phyloP scores from a whole-genome alignment of 2,329 filamentous ascomycete genomes.

The Pezicula carpinea region DNA sequence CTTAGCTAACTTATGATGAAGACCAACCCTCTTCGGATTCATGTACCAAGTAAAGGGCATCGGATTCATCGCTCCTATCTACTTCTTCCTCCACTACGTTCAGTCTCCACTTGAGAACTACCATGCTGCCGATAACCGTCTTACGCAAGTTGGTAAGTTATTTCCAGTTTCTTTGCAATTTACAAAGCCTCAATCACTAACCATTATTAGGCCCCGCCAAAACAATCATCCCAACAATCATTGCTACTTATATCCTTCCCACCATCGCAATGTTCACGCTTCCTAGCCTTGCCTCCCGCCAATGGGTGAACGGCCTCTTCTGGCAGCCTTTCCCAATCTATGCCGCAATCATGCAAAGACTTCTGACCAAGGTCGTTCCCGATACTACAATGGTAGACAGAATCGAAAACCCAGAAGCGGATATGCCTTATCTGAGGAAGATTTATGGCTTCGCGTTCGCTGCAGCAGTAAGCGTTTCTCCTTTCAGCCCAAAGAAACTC shows the following conservation, averaged over 20 bases:
- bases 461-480: too few relatives aligned
- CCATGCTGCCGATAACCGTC: conserved; percentile 28
- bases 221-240: conserved; percentile 26
- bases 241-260: conserved; percentile 22
- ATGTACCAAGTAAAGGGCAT: conserved; percentile 26
- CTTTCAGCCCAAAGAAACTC: too few relatives aligned
- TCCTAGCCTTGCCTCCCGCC: conserved; percentile 12
- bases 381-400: conserved; percentile 4
- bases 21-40: conserved; percentile 21
- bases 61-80: conserved; percentile 30
- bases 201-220: conserved; percentile 14
- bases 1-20: neutral
- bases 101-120: conserved; percentile 29
- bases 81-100: conserved; percentile 34
- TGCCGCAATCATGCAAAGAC: neutral
- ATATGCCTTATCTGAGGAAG: conserved; percentile 3
- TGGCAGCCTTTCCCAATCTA: conserved; percentile 1
- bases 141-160: conserved; percentile 19
- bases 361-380: neutral
- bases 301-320: conserved; percentile 11
- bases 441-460: conserved; percentile 2
- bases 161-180: too few relatives aligned
- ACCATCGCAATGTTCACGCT: conserved; percentile 20
- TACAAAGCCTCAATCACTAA: too few relatives aligned
- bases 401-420: conserved; percentile 2